These are phyloP conservation scores for Narthecium ossifragum DNA, from an alignment of 106 monocot species.

Conservation along the genomic window DNA sequence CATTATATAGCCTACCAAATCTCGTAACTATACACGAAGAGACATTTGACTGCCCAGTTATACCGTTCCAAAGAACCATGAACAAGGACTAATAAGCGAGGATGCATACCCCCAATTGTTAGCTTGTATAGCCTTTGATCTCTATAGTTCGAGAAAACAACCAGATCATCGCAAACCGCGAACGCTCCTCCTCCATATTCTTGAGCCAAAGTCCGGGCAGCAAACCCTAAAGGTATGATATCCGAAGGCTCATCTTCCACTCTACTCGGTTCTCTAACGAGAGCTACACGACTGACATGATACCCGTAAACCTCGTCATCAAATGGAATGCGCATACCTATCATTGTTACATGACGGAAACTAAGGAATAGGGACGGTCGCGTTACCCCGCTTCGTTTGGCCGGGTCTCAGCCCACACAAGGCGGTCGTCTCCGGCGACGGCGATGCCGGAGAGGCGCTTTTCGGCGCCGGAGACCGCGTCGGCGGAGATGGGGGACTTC, in stretches of 20 bases:
- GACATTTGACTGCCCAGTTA: not conserved
- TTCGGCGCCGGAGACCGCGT: conserved; percentile 70
- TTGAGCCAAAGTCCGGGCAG: conserved; percentile 76
- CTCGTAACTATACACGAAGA: not conserved
- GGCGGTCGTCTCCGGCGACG: conserved; percentile 63
- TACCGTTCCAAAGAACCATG: not conserved
- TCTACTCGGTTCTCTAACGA: conserved; percentile 63
- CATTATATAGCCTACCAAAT: not conserved
- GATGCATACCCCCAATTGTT: conserved; percentile 48
- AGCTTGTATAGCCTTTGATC: conserved; percentile 84
- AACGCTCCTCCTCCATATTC: conserved; percentile 92
- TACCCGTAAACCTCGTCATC: not conserved
- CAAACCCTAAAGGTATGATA: conserved; percentile 55
- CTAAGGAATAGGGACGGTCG: not conserved
- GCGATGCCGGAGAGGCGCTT: conserved; percentile 67
- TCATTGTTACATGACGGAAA: too few species aligned
- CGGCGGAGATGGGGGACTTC: conserved; percentile 90
- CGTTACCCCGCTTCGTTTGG: conserved; percentile 82
- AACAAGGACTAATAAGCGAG: not conserved
- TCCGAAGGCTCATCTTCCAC: conserved; percentile 51
- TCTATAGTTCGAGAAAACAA: conserved; percentile 87
- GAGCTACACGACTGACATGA: conserved; percentile 66
- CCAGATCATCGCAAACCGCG: conserved; percentile 38
- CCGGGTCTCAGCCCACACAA: conserved; percentile 82
- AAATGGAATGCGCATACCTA: not conserved